Conservation (phyloP, 345 rosid species). For the Citropsis articulata region DNA sequence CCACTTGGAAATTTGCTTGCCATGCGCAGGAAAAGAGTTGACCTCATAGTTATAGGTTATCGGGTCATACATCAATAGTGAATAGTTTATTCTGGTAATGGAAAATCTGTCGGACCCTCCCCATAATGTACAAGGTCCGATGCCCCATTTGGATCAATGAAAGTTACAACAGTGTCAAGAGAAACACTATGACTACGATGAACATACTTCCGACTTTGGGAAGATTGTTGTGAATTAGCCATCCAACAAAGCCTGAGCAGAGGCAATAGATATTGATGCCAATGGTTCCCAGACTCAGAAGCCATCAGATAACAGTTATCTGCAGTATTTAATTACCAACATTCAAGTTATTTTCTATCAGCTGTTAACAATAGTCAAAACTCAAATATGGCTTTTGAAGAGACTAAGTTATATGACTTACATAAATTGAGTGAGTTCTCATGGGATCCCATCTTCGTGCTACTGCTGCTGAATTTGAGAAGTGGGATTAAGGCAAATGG, state of each 20-base stretch:
- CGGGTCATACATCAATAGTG: background rate
- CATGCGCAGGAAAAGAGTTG: background rate
- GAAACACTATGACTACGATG: slow-evolving; percentile 51
- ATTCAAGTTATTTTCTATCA: too few species aligned
- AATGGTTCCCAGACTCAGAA: slow-evolving; percentile 43
- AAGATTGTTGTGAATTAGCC: slow-evolving; percentile 43
- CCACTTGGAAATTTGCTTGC: background rate
- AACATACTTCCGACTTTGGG: slow-evolving; percentile 39
- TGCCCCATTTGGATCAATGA: slow-evolving; percentile 19
- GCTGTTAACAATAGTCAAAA: background rate
- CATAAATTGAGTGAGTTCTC: slow-evolving; percentile 56
- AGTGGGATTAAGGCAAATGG: slow-evolving; percentile 65
- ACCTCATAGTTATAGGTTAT: background rate
- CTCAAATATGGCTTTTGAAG: background rate
- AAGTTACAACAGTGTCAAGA: slow-evolving; percentile 36
- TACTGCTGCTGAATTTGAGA: slow-evolving; percentile 61
- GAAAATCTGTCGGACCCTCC: slow-evolving; percentile 46
- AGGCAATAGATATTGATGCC: slow-evolving; percentile 62
- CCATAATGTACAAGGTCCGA: slow-evolving; percentile 24
- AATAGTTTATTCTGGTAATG: slow-evolving; percentile 28
- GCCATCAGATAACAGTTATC: slow-evolving; percentile 55
- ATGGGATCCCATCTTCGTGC: slow-evolving; percentile 65
- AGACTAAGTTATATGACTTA: slow-evolving; percentile 16
- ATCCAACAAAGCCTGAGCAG: slow-evolving; percentile 42
- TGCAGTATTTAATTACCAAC: slow-evolving; percentile 15